Base-by-base conservation (phyloP, 768 basidiomycete species). In the Boletus sp. region DNA sequence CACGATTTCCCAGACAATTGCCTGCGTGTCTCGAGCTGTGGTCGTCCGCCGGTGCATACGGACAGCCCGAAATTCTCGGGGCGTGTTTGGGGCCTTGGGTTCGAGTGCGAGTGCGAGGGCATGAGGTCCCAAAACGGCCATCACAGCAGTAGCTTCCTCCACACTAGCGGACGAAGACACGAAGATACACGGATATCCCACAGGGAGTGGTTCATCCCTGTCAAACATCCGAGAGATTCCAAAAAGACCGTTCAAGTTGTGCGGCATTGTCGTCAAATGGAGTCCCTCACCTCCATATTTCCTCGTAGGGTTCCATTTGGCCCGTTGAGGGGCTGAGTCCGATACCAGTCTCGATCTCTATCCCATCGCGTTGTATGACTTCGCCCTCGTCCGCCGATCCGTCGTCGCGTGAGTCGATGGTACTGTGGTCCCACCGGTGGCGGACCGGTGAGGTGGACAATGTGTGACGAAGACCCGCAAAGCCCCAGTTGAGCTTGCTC, bases 51-150 rank as follows among this genome's bases (percentile, higher is more conserved):
- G 23, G 32, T 51, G 38, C 63, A 65, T 53, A n/a, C 63, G 63
- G 17, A 64, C 63, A 25, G 63, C 63, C 14, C 23, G 39, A 29
- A 64, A 64, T 15, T 15, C 21, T 23, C 21, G 47, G 19, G 49
- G n/a, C 6, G 29, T 33, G 19, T 40, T 14, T 19, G 43, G 34
- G 8, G 19, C 43, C n/a, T 45, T 51, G 5, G 50, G 17, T 53
- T 58, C 63, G 14, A 7, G 54, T 23, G 63, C 42, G 27, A 69
- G 57, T 19, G 65, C 65, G 46, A 67, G 55, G 4, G 59, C 67
- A 46, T 66, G 59, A 25, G 49, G 46, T 23, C 65, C 65, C 46
- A 66, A 35, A 10, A 69, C 53, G 17, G 67, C 64, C 58, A 69
- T 67, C 5, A 54, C 50, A 13, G 61, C 64, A 5, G 55, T 50